Conservation (phyloP, 148 eudicot genomes). For the Camellia granthamiana region DNA sequence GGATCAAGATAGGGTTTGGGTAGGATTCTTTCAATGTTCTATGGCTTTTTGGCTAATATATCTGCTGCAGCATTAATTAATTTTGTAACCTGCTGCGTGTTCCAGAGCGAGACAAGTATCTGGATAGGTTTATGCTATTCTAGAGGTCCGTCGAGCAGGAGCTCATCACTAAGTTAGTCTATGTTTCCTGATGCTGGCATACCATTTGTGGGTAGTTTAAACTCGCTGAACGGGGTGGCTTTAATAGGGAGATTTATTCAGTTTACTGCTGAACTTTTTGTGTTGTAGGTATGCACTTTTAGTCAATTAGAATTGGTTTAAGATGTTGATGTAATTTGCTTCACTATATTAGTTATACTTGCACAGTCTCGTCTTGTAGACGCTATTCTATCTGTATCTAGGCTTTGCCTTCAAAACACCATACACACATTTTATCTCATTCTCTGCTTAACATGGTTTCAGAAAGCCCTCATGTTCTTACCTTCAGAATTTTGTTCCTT, state of each 20-base stretch:
- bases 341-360: neutral
- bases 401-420: neutral
- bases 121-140: neutral
- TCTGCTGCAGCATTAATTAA: neutral
- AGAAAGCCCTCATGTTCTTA: neutral
- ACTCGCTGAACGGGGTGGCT: neutral
- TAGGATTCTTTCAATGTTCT: neutral
- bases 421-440: neutral
- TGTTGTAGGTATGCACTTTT: neutral
- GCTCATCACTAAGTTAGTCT: neutral
- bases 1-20: neutral
- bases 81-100: neutral
- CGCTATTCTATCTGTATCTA: neutral
- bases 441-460: neutral
- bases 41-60: neutral
- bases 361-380: neutral
- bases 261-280: neutral
- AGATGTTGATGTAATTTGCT: neutral
- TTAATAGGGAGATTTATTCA: neutral
- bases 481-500: constrained; percentile 4
- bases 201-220: neutral
- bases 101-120: neutral
- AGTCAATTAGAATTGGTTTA: neutral
- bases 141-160: neutral
- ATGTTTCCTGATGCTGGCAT: neutral